Percentiles rank a stretch among this genome's conserved stretches.
phyloP scores from a whole-genome alignment of 2,329 filamentous ascomycete genomes.

The Xylariaceae sp. region DNA sequence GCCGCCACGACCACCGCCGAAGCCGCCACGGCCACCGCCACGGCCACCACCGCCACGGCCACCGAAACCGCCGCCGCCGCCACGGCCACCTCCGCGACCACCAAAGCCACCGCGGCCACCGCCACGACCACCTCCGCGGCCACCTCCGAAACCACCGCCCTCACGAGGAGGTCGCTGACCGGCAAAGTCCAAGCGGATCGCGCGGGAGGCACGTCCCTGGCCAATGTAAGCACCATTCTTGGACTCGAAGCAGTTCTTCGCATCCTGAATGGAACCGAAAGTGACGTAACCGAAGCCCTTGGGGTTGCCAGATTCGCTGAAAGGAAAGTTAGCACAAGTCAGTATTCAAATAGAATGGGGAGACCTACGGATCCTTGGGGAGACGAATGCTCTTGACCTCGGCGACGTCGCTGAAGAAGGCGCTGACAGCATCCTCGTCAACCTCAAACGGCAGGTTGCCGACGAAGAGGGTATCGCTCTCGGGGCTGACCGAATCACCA shows the following conservation, averaged over 20 bases:
- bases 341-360: background rate
- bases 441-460: constrained; percentile 85
- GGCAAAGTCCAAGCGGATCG: constrained; percentile 79
- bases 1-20: constrained; percentile 40
- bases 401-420: constrained; percentile 67
- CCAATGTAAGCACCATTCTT: constrained; percentile 62
- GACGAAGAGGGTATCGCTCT: constrained; percentile 83
- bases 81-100: constrained; percentile 42
- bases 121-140: constrained; percentile 47
- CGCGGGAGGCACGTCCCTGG: constrained; percentile 62
- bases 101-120: constrained; percentile 45
- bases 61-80: constrained; percentile 46
- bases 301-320: constrained; percentile 68
- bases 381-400: constrained; percentile 75
- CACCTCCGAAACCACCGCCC: constrained; percentile 41
- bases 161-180: constrained; percentile 59
- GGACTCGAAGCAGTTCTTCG: constrained; percentile 65
- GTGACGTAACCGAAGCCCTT: constrained; percentile 94
- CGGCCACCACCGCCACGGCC: constrained; percentile 47
- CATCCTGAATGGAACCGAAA: constrained; percentile 77
- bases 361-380: constrained; percentile 70
- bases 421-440: constrained; percentile 67
- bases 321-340: constrained; percentile 26
- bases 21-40: constrained; percentile 33
- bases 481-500: constrained; percentile 73